phyloP scores from a whole-genome alignment of 352 stramenopile species.

The Hyaloperonospora arabidopsidis region DNA sequence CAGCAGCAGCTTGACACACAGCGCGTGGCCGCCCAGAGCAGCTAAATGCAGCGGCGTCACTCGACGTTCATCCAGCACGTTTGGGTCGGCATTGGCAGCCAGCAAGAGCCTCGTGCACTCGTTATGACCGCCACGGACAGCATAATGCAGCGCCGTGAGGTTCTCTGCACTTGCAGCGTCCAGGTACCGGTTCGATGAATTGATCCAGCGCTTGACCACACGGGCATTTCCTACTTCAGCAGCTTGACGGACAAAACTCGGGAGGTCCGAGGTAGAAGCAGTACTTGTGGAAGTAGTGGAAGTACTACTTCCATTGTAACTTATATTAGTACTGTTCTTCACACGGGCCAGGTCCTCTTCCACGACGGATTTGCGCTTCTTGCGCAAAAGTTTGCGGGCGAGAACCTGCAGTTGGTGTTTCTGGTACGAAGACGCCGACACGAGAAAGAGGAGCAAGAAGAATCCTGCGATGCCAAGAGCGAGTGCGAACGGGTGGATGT shows the following conservation, averaged over 20 bases:
- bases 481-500: slow-evolving; percentile 66
- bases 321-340: no score
- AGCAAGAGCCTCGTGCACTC: slow-evolving; percentile 66
- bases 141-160: slow-evolving; percentile 73
- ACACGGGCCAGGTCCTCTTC: slow-evolving; percentile 41
- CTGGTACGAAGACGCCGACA: slow-evolving; percentile 69
- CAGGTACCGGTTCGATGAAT: slow-evolving; percentile 56
- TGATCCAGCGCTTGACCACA: slow-evolving; percentile 76
- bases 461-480: slow-evolving; percentile 49
- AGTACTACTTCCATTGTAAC: no score
- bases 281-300: no score
- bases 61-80: slow-evolving; percentile 61
- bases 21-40: slow-evolving; percentile 56
- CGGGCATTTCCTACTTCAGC: slow-evolving; percentile 67
- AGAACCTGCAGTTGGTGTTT: slow-evolving; percentile 74
- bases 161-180: slow-evolving; percentile 68
- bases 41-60: slow-evolving; percentile 74
- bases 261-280: slow-evolving; percentile 36
- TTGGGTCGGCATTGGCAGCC: slow-evolving; percentile 50
- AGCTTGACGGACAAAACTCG: slow-evolving; percentile 54
- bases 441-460: slow-evolving; percentile 53
- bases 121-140: slow-evolving; percentile 63
- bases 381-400: slow-evolving; percentile 65
- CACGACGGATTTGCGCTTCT: slow-evolving; percentile 45
- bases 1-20: slow-evolving; percentile 75